A percentile compares a stretch with the other conserved stretches of the same genome.
Conservation (phyloP, 2,329 filamentous ascomycete species). For the Onygenales sp. region DNA sequence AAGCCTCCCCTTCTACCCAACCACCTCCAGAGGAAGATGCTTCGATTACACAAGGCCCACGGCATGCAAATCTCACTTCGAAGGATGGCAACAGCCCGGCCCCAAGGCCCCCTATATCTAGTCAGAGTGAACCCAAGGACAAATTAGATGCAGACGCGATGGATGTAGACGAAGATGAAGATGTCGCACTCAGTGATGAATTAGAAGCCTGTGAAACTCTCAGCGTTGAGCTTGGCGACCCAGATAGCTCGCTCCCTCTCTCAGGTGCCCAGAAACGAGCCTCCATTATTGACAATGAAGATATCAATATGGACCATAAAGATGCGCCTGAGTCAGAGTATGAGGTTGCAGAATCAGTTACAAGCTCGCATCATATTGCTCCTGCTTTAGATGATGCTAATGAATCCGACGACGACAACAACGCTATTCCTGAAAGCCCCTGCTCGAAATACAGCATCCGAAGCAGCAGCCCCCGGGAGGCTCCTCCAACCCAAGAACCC, state of each 20-base stretch:
- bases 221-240: slow-evolving; percentile 29
- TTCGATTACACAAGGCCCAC: too few relatives aligned
- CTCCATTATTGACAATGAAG: neutral
- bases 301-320: neutral
- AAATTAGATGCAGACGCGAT: neutral
- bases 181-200: neutral
- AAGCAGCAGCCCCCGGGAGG: neutral
- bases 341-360: neutral
- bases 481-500: too few relatives aligned
- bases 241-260: slow-evolving; percentile 9
- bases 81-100: too few relatives aligned
- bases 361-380: neutral
- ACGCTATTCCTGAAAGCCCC: neutral
- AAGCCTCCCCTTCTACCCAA: too few relatives aligned
- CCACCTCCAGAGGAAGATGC: too few relatives aligned
- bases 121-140: neutral
- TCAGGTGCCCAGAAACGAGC: neutral
- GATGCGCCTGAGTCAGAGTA: neutral
- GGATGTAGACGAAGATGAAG: neutral
- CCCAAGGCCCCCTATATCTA: neutral
- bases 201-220: slow-evolving; percentile 22
- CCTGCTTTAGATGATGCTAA: neutral
- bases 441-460: neutral
- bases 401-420: neutral
- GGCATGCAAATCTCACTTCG: too few relatives aligned